Percentiles rank a stretch among this genome's conserved stretches.
phyloP scores from a whole-genome alignment of 108 stramenopile genomes.

The Thalassiosira profunda region DNA sequence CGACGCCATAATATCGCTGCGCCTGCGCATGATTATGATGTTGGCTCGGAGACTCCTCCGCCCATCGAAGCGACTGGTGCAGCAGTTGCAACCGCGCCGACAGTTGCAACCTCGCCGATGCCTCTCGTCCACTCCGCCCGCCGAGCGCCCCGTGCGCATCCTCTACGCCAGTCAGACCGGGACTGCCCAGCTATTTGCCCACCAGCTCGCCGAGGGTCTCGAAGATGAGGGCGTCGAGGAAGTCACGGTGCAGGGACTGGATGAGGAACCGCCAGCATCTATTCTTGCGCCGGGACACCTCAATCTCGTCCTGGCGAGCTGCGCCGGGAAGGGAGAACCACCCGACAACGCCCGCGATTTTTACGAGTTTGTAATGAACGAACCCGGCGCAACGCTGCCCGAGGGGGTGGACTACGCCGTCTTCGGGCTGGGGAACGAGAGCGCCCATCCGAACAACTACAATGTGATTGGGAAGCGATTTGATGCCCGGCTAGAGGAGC shows the following conservation, averaged over 20 bases:
- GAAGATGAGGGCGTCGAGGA: constrained; percentile 31
- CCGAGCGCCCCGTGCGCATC: too few relatives aligned
- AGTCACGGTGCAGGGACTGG: constrained; percentile 40
- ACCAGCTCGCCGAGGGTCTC: constrained; percentile 72
- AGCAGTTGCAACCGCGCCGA: too few relatives aligned
- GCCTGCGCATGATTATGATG: too few relatives aligned
- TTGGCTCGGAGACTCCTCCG: too few relatives aligned
- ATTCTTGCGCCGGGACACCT: constrained; percentile 6
- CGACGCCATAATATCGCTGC: too few relatives aligned
- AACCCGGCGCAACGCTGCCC: neutral
- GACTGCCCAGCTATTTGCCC: constrained; percentile 93
- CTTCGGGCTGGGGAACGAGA: constrained; percentile 92
- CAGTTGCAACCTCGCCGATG: too few relatives aligned
- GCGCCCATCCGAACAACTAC: constrained; percentile 89
- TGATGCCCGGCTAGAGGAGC: constrained; percentile 69
- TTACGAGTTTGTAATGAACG: constrained; percentile 57
- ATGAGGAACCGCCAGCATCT: constrained; percentile 57
- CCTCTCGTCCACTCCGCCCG: too few relatives aligned
- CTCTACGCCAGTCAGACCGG: constrained; percentile 92
- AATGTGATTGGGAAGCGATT: constrained; percentile 84
- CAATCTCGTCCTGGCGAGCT: constrained; percentile 60
- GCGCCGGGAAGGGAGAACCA: constrained; percentile 79
- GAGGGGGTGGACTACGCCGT: constrained; percentile 65
- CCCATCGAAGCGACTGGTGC: too few relatives aligned
- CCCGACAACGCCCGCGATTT: constrained; percentile 81